phyloP scores from a whole-genome alignment of 768 basidiomycete species.

The Suillus alpinus region DNA sequence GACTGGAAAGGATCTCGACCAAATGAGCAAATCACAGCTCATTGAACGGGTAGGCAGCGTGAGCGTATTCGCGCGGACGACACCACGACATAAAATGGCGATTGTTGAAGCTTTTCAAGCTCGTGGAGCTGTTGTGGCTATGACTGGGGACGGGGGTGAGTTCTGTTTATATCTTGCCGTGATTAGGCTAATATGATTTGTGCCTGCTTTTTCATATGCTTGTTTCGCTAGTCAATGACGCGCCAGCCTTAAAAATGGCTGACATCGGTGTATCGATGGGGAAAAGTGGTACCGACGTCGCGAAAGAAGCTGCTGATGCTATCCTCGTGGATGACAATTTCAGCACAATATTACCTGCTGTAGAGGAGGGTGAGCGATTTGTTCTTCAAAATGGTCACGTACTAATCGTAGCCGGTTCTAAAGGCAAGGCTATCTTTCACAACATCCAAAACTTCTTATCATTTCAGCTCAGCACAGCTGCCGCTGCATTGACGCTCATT shows the following conservation, averaged over 20 bases:
- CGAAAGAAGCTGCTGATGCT: slow-evolving; percentile 96
- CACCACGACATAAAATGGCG: slow-evolving; percentile 96
- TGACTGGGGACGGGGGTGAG: slow-evolving; percentile 96
- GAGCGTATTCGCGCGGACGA: slow-evolving; percentile 92
- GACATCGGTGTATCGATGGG: slow-evolving; percentile 99
- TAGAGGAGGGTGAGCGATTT: slow-evolving; percentile 73
- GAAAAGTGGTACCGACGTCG: slow-evolving; percentile 96
- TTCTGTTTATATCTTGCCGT: slow-evolving; percentile 9
- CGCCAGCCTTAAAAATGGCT: slow-evolving; percentile 95
- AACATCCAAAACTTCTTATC: slow-evolving; percentile 98
- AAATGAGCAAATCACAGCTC: slow-evolving; percentile 77
- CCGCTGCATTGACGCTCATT: slow-evolving; percentile 92
- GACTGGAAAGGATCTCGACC: slow-evolving; percentile 85
- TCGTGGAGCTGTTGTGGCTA: slow-evolving; percentile 87
- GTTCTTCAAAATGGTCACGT: not conserved
- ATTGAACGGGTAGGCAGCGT: slow-evolving; percentile 78
- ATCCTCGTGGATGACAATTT: slow-evolving; percentile 98
- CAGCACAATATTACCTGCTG: slow-evolving; percentile 87
- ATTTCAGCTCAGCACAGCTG: slow-evolving; percentile 98
- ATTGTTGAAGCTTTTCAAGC: slow-evolving; percentile 93
- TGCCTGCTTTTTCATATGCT: not conserved
- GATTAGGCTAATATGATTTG: not conserved
- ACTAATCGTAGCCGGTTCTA: slow-evolving; percentile 6
- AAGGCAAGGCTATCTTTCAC: slow-evolving; percentile 96
- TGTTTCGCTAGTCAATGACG: slow-evolving; percentile 74